These are phyloP conservation scores for Lophiostoma macrostomum DNA, from an alignment of 495 filamentous ascomycete species.

Conservation along the genomic window DNA sequence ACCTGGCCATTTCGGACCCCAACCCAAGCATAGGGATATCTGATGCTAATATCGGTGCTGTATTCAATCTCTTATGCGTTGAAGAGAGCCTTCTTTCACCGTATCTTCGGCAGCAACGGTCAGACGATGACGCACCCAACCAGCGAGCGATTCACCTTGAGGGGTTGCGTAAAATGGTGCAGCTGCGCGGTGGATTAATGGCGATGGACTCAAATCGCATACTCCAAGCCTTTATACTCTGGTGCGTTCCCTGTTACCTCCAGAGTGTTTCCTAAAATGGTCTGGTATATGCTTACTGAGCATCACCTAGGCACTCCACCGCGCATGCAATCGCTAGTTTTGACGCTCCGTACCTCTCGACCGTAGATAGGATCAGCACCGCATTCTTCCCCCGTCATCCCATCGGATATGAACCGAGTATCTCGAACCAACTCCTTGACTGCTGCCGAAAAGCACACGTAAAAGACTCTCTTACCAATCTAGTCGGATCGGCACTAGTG, in stretches of 20 bases:
- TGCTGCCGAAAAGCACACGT: constrained; percentile 23
- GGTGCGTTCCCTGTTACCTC: constrained; percentile 28
- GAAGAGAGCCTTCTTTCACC: constrained; percentile 35
- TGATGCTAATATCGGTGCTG: constrained; percentile 38
- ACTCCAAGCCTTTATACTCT: constrained; percentile 38
- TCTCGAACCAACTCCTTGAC: constrained; percentile 26
- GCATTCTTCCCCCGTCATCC: constrained; percentile 17
- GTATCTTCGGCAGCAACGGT: constrained; percentile 11
- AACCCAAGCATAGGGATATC: constrained; percentile 22
- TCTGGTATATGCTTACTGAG: constrained; percentile 33
- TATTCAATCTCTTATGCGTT: constrained; percentile 35
- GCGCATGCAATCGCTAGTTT: constrained; percentile 34
- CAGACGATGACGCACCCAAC: constrained; percentile 20
- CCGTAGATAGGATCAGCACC: constrained; percentile 17
- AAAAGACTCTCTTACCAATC: constrained; percentile 17
- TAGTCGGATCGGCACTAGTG: constrained; percentile 22
- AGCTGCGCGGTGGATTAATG: constrained; percentile 34
- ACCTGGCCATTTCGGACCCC: constrained; percentile 30
- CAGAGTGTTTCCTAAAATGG: constrained; percentile 16
- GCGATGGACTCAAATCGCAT: constrained; percentile 33
- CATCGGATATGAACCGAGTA: constrained; percentile 23
- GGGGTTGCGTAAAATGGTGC: constrained; percentile 35
- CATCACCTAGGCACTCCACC: constrained; percentile 34
- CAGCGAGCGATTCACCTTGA: constrained; percentile 34
- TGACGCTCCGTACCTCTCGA: constrained; percentile 26